A percentile compares a stretch with the other conserved stretches of the same genome.
These are phyloP conservation scores for Cynara cardunculus DNA, from an alignment of 129 eudicot species.

Conservation along the genomic window DNA sequence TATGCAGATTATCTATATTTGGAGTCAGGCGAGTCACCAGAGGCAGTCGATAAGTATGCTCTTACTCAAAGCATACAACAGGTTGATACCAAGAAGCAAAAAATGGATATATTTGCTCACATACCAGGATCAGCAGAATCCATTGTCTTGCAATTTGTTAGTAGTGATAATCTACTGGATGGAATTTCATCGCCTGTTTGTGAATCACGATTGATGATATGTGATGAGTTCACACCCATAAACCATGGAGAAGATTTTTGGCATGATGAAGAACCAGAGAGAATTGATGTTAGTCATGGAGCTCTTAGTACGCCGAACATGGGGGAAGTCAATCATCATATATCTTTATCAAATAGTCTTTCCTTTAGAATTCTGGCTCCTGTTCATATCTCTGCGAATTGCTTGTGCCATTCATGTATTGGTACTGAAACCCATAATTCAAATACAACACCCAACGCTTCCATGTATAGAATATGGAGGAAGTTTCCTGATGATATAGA, in stretches of 20 bases:
- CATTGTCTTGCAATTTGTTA: constrained; percentile 8
- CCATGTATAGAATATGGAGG: constrained; percentile 15
- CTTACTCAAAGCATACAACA: neutral
- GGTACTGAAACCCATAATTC: constrained; percentile 24
- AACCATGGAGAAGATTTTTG: constrained; percentile 2
- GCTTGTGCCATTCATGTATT: constrained; percentile 26
- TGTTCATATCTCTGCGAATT: constrained; percentile 22
- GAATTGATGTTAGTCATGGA: neutral
- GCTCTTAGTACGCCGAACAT: constrained; percentile 1
- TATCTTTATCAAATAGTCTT: constrained; percentile 36
- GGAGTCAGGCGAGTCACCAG: constrained; percentile 34
- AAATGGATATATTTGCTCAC: constrained; percentile 6
- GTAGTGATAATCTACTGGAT: constrained; percentile 8
- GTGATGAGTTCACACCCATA: constrained; percentile 1
- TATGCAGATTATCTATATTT: constrained; percentile 27
- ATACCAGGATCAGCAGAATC: constrained; percentile 23
- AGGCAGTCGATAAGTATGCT: neutral
- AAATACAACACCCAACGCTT: neutral
- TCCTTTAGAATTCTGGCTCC: constrained; percentile 28
- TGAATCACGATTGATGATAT: constrained; percentile 12
- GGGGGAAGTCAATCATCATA: constrained; percentile 31
- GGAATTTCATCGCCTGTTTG: constrained; percentile 9
- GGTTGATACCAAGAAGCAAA: neutral
- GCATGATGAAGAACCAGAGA: neutral
- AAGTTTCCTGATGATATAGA: constrained; percentile 36